Evolutionary conservation across 2,329 filamentous ascomycete genomes (phyloP).

Genomic region (Talaromyces pinophilus): DNA sequence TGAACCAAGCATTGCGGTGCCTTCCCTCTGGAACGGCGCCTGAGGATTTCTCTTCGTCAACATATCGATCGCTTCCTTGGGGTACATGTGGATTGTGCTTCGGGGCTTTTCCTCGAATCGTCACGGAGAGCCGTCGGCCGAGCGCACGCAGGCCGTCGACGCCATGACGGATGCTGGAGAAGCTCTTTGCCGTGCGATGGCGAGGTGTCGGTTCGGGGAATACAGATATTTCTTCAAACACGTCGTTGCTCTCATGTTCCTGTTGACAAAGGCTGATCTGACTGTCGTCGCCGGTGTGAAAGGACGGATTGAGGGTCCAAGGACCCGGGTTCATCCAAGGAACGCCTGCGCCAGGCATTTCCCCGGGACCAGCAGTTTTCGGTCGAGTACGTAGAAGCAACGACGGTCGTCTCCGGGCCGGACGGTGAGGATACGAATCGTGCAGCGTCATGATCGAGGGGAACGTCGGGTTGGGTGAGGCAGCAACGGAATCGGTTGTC

Average conservation of each 20-base stretch:
- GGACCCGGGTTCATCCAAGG: constrained; percentile 22
- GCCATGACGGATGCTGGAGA: constrained; percentile 45
- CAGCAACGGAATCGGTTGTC: neutral
- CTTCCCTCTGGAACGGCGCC: constrained; percentile 26
- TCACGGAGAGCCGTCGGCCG: constrained; percentile 45
- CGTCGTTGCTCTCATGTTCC: constrained; percentile 30
- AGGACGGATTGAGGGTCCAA: constrained; percentile 19
- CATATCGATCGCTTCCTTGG: constrained; percentile 7
- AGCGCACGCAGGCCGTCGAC: constrained; percentile 45
- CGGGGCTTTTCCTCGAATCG: constrained; percentile 41
- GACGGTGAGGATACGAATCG: constrained; percentile 31
- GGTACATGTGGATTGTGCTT: constrained; percentile 30
- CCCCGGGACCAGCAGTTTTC: constrained; percentile 35
- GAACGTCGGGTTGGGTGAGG: neutral
- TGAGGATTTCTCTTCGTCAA: constrained; percentile 5
- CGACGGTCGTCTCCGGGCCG: constrained; percentile 42
- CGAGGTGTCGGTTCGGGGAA: constrained; percentile 36
- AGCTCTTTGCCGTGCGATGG: constrained; percentile 44
- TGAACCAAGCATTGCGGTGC: constrained; percentile 32
- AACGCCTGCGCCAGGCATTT: constrained; percentile 13
- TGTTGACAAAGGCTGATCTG: constrained; percentile 28
- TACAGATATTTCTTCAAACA: constrained; percentile 37
- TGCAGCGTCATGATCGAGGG: constrained; percentile 13
- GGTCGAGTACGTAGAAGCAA: constrained; percentile 42
- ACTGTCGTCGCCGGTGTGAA: constrained; percentile 17